Base-by-base conservation (phyloP, 352 stramenopile genomes). In the Phytophthora vignae region DNA sequence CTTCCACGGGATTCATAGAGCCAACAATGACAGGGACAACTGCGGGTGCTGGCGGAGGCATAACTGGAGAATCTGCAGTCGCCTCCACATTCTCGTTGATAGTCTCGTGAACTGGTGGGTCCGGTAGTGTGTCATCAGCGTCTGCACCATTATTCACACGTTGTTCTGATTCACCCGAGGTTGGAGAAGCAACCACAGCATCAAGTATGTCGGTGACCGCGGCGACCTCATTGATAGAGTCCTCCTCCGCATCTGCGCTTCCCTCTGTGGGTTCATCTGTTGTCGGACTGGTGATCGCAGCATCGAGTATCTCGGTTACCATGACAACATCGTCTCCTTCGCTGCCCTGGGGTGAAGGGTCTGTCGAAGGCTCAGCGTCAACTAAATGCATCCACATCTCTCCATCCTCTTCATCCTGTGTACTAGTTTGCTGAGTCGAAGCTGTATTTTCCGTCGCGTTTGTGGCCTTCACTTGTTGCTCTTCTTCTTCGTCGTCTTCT, bases 1-100 rank as follows among this genome's bases (percentile, higher is more conserved):
- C 64, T 21, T 80, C 63, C 5, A 66, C 38, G 14, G 76, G 73
- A 42, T 77, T 78, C 69, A 83, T 80, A 2, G 73, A 73, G 7
- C 76, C 76, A 67, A 72, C 53, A 12, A 83, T 60, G 9, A 76
- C 58, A 59, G 68, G 38, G 11, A 59, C 21, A 42, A 2, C 29
- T 7, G 50, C 49, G 4, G 75, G 76, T 19, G 69, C 73, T 49
- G 76, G 73, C 2, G 73, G 76, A 22, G 73, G 76, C 3, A 68
- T 0, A 36, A 53, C 27, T 0, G 9, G n/a, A 29, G 9, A 25
- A 25, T 25, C 22, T 25, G 22, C 1, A 53, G 9, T 3, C 2
- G 3, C n/a, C 17, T 53, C 17, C 2, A 10, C 8, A 15, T 10
- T 44, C 63, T 60, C 52, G 19, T 21, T 31, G 5, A 14, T 57